These are phyloP conservation scores for Theileria luwenshuni DNA, from an alignment of 169 alveolate species.

Conservation along the genomic window DNA sequence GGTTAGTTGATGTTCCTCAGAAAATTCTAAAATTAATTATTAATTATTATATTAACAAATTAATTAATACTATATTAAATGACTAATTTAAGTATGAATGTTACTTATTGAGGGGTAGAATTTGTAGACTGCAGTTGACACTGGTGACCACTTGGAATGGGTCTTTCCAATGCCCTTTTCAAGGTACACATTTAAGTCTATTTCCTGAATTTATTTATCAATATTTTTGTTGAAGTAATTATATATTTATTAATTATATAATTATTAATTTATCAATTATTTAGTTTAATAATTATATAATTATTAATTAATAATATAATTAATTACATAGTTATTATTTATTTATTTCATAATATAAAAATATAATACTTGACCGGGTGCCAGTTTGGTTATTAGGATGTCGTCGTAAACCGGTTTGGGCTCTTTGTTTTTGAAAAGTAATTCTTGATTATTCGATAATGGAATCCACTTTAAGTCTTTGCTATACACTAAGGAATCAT, in stretches of 20 bases:
- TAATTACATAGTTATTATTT: not conserved
- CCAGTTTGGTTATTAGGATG: conserved; percentile 92
- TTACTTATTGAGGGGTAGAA: conserved; percentile 85
- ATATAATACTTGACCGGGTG: conserved; percentile 90
- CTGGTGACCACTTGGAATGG: conserved; percentile 99
- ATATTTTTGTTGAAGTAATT: conserved; percentile 1
- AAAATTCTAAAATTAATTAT: conserved; percentile 23
- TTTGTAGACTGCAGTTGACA: conserved; percentile 96
- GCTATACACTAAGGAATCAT: conserved; percentile 84
- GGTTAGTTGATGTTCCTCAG: conserved; percentile 71
- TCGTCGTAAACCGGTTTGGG: conserved; percentile 92
- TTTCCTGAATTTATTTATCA: conserved; percentile 74
- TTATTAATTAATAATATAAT: not conserved
- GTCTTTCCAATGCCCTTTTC: conserved; percentile 96
- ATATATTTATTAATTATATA: not conserved
- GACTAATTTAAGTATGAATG: not conserved
- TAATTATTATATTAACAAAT: not conserved
- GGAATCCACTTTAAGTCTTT: conserved; percentile 92
- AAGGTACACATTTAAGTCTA: conserved; percentile 89
- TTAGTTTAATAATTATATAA: no score
- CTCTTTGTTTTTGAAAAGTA: conserved; percentile 79
- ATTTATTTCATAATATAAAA: not conserved
- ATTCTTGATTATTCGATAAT: conserved; percentile 84
- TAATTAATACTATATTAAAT: conserved; percentile 27
- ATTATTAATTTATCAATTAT: not conserved